Evolutionary conservation across 306 rosid species (phyloP).

Genomic region (Casuarina glauca): DNA sequence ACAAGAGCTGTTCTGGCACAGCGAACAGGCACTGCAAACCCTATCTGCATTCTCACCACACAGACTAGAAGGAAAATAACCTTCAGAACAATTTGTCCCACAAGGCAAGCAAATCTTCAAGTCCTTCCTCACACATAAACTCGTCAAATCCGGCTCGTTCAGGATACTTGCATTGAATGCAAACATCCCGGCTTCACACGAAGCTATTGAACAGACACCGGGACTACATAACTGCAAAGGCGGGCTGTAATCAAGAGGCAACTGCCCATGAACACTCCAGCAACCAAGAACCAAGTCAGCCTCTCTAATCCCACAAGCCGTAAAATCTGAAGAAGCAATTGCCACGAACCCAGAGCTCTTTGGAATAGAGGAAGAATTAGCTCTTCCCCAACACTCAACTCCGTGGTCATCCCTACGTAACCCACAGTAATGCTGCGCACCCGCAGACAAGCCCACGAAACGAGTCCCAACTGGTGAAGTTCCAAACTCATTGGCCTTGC

Average conservation of each 20-base stretch:
- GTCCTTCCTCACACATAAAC: conserved; percentile 63
- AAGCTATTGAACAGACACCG: conserved; percentile 59
- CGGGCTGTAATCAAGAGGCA: conserved; percentile 55
- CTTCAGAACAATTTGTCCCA: conserved; percentile 76
- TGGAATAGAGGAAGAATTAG: conserved; percentile 64
- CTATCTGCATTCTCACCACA: conserved; percentile 67
- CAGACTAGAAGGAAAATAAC: conserved; percentile 78
- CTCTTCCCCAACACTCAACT: conserved; percentile 79
- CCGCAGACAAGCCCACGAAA: conserved; percentile 56
- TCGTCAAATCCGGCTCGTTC: conserved; percentile 68
- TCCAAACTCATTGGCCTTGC: conserved; percentile 44
- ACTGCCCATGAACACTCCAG: conserved; percentile 64
- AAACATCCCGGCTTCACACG: conserved; percentile 53
- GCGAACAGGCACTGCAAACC: conserved; percentile 87
- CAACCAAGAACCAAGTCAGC: conserved; percentile 82
- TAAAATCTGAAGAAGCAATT: conserved; percentile 75
- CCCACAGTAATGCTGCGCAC: conserved; percentile 77
- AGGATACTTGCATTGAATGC: conserved; percentile 78
- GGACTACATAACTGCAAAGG: conserved; percentile 93
- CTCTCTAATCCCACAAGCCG: conserved; percentile 87
- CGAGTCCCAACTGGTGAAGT: conserved; percentile 27
- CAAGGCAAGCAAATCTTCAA: conserved; percentile 82
- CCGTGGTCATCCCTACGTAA: conserved; percentile 70
- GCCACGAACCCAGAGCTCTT: conserved; percentile 70
- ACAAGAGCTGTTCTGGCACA: conserved; percentile 94